A percentile compares a stretch with the other conserved stretches of the same genome.
Evolutionary conservation across 2,329 filamentous ascomycete species (phyloP).

Genomic region (Geosmithia morbida): DNA sequence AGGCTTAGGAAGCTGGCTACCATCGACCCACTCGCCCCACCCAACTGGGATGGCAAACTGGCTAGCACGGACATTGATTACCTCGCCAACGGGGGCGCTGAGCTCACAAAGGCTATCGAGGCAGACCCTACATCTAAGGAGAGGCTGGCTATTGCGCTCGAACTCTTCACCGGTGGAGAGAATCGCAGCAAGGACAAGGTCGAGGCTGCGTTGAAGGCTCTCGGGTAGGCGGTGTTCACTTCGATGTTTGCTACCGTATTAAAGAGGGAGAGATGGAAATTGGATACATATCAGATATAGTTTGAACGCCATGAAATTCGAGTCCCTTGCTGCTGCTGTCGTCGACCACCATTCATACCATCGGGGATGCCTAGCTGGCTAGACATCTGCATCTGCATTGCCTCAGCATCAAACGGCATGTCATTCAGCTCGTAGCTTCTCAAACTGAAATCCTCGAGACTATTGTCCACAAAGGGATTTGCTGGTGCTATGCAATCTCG

Average conservation of each 20-base stretch:
- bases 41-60: slow-evolving; percentile 22
- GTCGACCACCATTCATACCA: not conserved
- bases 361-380: not conserved
- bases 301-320: not conserved
- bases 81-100: slow-evolving; percentile 25
- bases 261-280: no score
- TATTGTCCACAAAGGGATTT: not conserved
- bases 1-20: slow-evolving; percentile 18
- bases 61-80: slow-evolving; percentile 27
- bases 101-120: slow-evolving; percentile 25
- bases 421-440: not conserved
- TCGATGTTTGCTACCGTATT: not conserved
- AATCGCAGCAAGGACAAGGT: slow-evolving; percentile 21
- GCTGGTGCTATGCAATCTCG: not conserved
- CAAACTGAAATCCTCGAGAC: not conserved
- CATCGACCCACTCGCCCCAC: slow-evolving; percentile 22
- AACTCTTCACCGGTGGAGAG: slow-evolving; percentile 23
- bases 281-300: not conserved
- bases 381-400: not conserved
- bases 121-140: slow-evolving; percentile 19
- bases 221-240: not conserved
- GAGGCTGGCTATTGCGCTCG: slow-evolving; percentile 22
- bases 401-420: not conserved
- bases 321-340: not conserved
- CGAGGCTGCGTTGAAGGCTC: slow-evolving; percentile 11